Conservation (phyloP, 2,329 filamentous ascomycete species). For the Coleophoma cylindrospora region DNA sequence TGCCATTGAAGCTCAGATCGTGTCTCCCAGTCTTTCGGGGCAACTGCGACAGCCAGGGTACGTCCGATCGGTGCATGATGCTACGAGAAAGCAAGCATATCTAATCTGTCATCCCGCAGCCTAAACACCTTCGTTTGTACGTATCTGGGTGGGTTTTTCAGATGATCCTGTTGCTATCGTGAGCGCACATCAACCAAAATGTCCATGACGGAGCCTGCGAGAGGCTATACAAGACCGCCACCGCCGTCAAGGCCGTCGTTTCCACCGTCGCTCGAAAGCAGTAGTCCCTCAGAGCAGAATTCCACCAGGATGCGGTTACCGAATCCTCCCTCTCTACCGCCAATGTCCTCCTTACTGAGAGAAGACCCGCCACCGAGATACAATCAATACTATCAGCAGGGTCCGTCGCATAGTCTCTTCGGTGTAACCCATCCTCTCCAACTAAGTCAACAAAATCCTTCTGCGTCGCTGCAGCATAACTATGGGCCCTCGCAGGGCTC, state of each 20-base stretch:
- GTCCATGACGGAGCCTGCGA: background rate
- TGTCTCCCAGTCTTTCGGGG: too few species aligned
- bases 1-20: too few species aligned
- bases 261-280: background rate
- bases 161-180: too few species aligned
- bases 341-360: background rate
- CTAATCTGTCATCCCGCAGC: too few species aligned
- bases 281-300: background rate
- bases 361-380: background rate
- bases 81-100: too few species aligned
- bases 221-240: background rate
- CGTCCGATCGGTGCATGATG: too few species aligned
- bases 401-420: background rate
- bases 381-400: background rate
- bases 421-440: background rate
- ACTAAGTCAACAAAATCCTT: background rate
- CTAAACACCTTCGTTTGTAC: too few species aligned
- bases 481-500: background rate
- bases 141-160: too few species aligned
- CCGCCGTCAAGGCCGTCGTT: background rate
- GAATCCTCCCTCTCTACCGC: background rate
- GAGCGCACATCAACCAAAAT: background rate
- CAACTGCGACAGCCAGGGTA: too few species aligned
- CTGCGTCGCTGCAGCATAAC: constrained; percentile 1
- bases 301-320: background rate